Evolutionary conservation across 805 yeast species (phyloP).

Genomic region (Sporopachydermia quercuum): DNA sequence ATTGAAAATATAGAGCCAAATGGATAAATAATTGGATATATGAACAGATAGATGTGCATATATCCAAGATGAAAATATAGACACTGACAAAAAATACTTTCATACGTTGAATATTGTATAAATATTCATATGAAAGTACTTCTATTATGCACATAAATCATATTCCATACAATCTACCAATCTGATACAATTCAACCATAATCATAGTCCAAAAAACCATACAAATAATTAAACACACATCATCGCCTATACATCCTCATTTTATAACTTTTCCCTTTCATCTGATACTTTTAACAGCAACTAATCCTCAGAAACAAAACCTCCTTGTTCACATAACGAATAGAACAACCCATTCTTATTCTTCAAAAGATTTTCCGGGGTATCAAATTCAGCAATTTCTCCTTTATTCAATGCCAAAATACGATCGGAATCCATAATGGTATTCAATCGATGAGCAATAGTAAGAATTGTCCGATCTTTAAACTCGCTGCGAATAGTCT

Average conservation of each 20-base stretch:
- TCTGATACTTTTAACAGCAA: constrained; percentile 5
- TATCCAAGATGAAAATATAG: too few relatives aligned
- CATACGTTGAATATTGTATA: too few relatives aligned
- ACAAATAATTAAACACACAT: too few relatives aligned
- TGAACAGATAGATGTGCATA: too few relatives aligned
- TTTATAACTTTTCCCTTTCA: not conserved
- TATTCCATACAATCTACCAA: too few relatives aligned
- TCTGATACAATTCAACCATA: too few relatives aligned
- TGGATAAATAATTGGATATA: too few relatives aligned
- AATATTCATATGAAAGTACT: too few relatives aligned
- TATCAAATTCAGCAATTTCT: constrained; percentile 59
- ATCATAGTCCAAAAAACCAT: too few relatives aligned
- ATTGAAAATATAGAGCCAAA: too few relatives aligned
- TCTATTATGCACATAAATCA: too few relatives aligned
- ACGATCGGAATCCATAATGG: constrained; percentile 73
- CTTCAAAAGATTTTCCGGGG: constrained; percentile 52
- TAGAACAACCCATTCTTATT: constrained; percentile 60
- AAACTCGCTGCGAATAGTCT: constrained; percentile 63
- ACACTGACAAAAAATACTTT: too few relatives aligned
- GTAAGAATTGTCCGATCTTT: constrained; percentile 68
- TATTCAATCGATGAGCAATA: constrained; percentile 80
- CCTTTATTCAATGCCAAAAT: constrained; percentile 68
- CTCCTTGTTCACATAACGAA: constrained; percentile 71
- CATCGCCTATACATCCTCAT: not conserved
- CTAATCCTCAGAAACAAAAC: constrained; percentile 25